Conservation (phyloP, 495 filamentous ascomycete genomes). For the Penicillium psychrofluorescens region DNA sequence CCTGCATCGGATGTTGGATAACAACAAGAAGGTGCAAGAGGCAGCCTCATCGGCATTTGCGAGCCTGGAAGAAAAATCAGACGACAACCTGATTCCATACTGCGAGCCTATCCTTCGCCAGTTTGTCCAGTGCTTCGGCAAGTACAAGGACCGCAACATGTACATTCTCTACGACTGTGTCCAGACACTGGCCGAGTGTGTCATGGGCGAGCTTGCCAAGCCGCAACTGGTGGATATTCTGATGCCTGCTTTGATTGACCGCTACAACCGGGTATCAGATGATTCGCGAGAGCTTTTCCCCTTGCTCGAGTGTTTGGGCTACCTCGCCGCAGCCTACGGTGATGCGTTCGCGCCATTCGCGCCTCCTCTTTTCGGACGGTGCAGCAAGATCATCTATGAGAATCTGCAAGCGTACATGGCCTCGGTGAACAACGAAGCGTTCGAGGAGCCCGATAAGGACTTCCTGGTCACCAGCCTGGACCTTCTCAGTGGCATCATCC, state of each 20-base stretch:
- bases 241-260: constrained; percentile 88
- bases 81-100: constrained; percentile 70
- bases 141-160: constrained; percentile 98
- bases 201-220: constrained; percentile 68
- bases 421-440: constrained; percentile 52
- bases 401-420: constrained; percentile 73
- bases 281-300: constrained; percentile 92
- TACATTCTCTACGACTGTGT: constrained; percentile 99
- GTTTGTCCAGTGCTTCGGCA: constrained; percentile 83
- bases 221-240: constrained; percentile 74
- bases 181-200: constrained; percentile 90
- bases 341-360: constrained; percentile 79
- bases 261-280: constrained; percentile 83
- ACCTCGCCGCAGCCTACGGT: constrained; percentile 81
- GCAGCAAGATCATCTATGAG: constrained; percentile 82
- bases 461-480: constrained; percentile 96
- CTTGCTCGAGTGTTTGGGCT: constrained; percentile 89
- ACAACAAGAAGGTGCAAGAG: constrained; percentile 96
- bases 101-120: constrained; percentile 86
- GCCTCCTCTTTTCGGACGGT: constrained; percentile 73
- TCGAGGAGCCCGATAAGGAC: constrained; percentile 90
- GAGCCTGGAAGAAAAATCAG: constrained; percentile 89
- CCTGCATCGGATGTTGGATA: constrained; percentile 86
- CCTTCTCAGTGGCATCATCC: constrained; percentile 87
- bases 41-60: constrained; percentile 95